Evolutionary conservation across 2,329 filamentous ascomycete genomes (phyloP).

Genomic region (Drechmeria coniospora): DNA sequence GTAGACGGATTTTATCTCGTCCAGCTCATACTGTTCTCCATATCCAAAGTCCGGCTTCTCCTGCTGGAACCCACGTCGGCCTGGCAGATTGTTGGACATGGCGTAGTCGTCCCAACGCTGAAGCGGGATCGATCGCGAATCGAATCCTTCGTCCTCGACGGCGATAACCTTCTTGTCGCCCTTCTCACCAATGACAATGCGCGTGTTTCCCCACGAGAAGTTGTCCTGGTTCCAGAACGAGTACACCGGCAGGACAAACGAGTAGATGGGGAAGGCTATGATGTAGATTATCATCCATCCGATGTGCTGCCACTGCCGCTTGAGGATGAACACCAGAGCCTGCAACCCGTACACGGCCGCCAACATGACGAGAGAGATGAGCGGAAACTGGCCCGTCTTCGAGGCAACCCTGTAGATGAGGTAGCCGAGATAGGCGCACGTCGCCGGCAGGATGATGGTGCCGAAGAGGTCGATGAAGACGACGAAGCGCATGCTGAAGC

Average conservation of each 20-base stretch:
- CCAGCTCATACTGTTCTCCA: slow-evolving; percentile 81
- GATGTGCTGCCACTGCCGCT: slow-evolving; percentile 94
- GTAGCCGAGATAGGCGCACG: slow-evolving; percentile 73
- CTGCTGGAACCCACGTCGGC: slow-evolving; percentile 58
- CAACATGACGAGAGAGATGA: slow-evolving; percentile 79
- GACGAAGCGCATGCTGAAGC: slow-evolving; percentile 94
- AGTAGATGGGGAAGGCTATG: slow-evolving; percentile 87
- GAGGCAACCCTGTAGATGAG: slow-evolving; percentile 68
- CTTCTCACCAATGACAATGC: slow-evolving; percentile 90
- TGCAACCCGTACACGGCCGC: slow-evolving; percentile 90
- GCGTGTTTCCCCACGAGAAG: slow-evolving; percentile 97
- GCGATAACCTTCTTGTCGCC: slow-evolving; percentile 83
- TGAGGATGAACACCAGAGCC: slow-evolving; percentile 89
- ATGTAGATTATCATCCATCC: slow-evolving; percentile 99
- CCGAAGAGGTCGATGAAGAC: slow-evolving; percentile 90
- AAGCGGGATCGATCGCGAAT: slow-evolving; percentile 82
- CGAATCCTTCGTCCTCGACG: slow-evolving; percentile 70
- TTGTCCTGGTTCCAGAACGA: slow-evolving; percentile 99
- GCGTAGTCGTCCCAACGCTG: slow-evolving; percentile 98
- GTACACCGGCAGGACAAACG: slow-evolving; percentile 79
- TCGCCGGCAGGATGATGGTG: slow-evolving; percentile 82
- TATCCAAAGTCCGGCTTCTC: slow-evolving; percentile 53
- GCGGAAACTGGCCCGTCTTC: slow-evolving; percentile 57
- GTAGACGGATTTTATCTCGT: slow-evolving; percentile 94
- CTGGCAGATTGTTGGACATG: slow-evolving; percentile 69